Evolutionary conservation across 2,329 filamentous ascomycete genomes (phyloP), one percentile per base, ranked within the genome.

Genomic region (Penicillium corylophilum): DNA sequence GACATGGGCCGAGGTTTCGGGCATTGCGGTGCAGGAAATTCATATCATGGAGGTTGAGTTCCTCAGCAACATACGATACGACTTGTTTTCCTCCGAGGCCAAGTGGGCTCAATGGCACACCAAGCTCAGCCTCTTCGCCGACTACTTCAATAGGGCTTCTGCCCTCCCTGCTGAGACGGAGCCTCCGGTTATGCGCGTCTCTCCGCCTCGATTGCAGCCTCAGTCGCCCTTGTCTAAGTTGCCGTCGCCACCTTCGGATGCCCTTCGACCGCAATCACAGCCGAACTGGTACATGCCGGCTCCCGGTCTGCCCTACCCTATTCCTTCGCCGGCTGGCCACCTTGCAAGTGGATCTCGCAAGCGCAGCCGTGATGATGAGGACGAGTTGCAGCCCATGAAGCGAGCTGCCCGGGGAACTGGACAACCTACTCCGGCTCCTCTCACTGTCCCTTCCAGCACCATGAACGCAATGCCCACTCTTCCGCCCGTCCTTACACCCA

Each of bases 11-110:
- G 94, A 99, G 65, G 94, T 99, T 10, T 97, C 94, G 1, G 89
- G 89, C 40, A 96, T 99, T 55, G 86, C 89, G 1, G 93, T 97
- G 12, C 85, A 88, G 54, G 94, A 99, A 72, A 96, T 99, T 46
- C 94, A 99, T 70, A 88, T 96, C 40, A 99, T 99, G 94, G 94
- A 99, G 71, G 94, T 99, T n/a, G 94, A 99, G 71, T 99, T 99
- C 64, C 78, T 99, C 57, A 96, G 93, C 78, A 97, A 97, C 72
- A 95, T 99, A 87, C 85, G 93, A 65, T 99, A 97, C 74, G 91
- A 90, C 63, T 78, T 99, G 7, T 86, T 93, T 68, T 90, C 90
- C 3, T 95, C 92, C 3, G 86, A 90, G 67, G 81, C 85, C 47
- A 84, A 96, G 69, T 99, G 94, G 94, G 81, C 85, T 44, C 82